Base-by-base conservation (phyloP, 2,329 filamentous ascomycete genomes). In the Diaporthe sp. region DNA sequence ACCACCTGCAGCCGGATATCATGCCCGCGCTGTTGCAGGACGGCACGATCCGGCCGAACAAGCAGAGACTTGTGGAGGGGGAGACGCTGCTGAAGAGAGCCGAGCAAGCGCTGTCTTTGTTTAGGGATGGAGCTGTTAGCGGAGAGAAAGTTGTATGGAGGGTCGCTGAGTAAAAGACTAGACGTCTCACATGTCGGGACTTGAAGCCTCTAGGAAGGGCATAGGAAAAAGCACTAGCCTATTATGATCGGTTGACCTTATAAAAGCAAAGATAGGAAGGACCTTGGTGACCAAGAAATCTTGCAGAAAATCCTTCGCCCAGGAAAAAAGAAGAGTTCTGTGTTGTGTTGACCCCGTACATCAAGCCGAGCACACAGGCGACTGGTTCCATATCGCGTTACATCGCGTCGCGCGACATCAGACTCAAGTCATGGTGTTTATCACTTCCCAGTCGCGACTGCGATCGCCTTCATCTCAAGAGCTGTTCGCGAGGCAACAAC, bases 1-100 rank as follows among this genome's bases (percentile, higher is more conserved):
- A 90, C 62, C 86, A 89, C 68, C 81, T 91, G 49, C 88, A 91
- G 78, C 81, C 87, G 0, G 87, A 90, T 19, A 90, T 92, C 71
- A 86, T 92, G 79, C 88, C 88, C 2, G 79, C 84, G 0, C 78
- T 91, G 77, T 77, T 89, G 28, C 83, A 82, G 9, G 78, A 83
- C 19, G 84, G 84, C 0, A 58, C 84, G 3, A 80, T 89, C 39
- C 77, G 81, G 71, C 86, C 87, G 0, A 87, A 87, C 75, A 83
- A 81, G 61, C 84, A 85, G 49, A 82, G 83, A 6, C 73, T 87
- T 1, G 81, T 88, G 3, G 85, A 88, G 74, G 87, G 87, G 5
- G 80, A 82, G 39, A 86, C 86, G 57, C 81, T 90, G 62, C 84
- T 87, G 13, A 80, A 84, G 62, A 80, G 81, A 13, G 80, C 80